phyloP scores from a whole-genome alignment of 148 eudicot species.

The Pouteria glomerata region DNA sequence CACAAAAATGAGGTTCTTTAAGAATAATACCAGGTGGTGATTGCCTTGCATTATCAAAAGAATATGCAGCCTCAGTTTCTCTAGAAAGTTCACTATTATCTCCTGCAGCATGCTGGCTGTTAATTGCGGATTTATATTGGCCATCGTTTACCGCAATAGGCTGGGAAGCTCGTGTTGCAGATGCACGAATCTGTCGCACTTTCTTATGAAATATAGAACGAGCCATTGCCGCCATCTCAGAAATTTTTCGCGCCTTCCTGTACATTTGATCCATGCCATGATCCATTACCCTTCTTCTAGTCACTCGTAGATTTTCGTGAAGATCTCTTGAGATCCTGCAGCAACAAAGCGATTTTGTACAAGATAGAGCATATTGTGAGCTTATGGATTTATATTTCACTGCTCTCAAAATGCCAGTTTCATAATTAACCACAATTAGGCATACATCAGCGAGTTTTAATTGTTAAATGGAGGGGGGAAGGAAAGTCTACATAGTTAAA shows the following conservation, averaged over 20 bases:
- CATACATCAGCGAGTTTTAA: background rate
- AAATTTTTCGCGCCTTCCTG: slow-evolving; percentile 55
- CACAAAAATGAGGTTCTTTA: background rate
- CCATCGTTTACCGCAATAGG: slow-evolving; percentile 16
- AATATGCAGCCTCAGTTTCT: slow-evolving; percentile 12
- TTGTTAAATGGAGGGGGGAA: background rate
- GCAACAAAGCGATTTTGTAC: background rate
- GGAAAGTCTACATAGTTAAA: too few relatives aligned
- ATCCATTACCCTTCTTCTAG: slow-evolving; percentile 51
- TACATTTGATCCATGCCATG: slow-evolving; percentile 45
- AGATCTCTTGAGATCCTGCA: slow-evolving; percentile 65
- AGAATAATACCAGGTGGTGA: slow-evolving; percentile 41
- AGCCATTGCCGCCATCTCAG: slow-evolving; percentile 56
- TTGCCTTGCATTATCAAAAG: slow-evolving; percentile 18
- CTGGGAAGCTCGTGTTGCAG: slow-evolving; percentile 27
- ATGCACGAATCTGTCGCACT: slow-evolving; percentile 54
- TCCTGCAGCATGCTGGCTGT: slow-evolving; percentile 22
- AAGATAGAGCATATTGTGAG: background rate
- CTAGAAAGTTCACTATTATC: slow-evolving; percentile 14
- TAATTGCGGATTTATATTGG: slow-evolving; percentile 11
- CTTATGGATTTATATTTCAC: background rate
- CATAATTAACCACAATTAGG: background rate
- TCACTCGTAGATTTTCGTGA: slow-evolving; percentile 46
- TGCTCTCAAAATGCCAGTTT: background rate
- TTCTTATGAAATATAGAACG: slow-evolving; percentile 69